A percentile compares a stretch with the other conserved stretches of the same genome.
Conservation (phyloP, 108 stramenopile genomes). For the Discostella pseudostelligera region DNA sequence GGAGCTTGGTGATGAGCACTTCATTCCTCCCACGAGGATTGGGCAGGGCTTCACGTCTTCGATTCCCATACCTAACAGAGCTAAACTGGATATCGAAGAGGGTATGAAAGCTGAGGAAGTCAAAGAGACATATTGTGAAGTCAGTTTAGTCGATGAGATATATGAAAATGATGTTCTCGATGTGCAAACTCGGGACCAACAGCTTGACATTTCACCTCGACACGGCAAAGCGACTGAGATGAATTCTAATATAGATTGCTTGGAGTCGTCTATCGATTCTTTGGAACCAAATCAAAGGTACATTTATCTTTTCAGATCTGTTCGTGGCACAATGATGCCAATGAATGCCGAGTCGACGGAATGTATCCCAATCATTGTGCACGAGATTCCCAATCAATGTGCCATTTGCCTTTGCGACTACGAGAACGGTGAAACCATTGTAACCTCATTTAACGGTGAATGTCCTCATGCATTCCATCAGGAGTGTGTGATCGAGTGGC, state of each 20-base stretch:
- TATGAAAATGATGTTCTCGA: too few relatives aligned
- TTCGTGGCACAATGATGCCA: not conserved
- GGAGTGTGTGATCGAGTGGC: slow-evolving; percentile 71
- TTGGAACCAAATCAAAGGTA: not conserved
- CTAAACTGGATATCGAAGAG: not conserved
- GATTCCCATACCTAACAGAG: too few relatives aligned
- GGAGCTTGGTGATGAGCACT: slow-evolving; percentile 10
- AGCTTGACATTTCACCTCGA: too few relatives aligned
- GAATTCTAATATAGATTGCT: too few relatives aligned
- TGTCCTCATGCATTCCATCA: slow-evolving; percentile 76
- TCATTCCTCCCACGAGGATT: slow-evolving; percentile 3
- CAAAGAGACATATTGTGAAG: too few relatives aligned
- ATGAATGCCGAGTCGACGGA: not conserved
- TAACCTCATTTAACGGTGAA: slow-evolving; percentile 47
- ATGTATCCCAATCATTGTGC: not conserved
- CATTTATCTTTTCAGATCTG: not conserved
- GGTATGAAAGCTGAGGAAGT: not conserved
- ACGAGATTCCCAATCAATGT: slow-evolving; percentile 64
- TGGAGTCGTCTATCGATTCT: slow-evolving; percentile 2
- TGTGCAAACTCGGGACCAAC: too few relatives aligned
- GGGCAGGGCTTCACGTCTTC: not conserved
- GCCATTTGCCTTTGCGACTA: slow-evolving; percentile 72
- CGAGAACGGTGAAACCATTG: slow-evolving; percentile 54
- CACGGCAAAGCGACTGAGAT: too few relatives aligned
- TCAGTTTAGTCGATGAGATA: too few relatives aligned